Evolutionary conservation across 345 rosid genomes (phyloP), one percentile per base, ranked within the genome.

Genomic region (Laguncularia racemosa): DNA sequence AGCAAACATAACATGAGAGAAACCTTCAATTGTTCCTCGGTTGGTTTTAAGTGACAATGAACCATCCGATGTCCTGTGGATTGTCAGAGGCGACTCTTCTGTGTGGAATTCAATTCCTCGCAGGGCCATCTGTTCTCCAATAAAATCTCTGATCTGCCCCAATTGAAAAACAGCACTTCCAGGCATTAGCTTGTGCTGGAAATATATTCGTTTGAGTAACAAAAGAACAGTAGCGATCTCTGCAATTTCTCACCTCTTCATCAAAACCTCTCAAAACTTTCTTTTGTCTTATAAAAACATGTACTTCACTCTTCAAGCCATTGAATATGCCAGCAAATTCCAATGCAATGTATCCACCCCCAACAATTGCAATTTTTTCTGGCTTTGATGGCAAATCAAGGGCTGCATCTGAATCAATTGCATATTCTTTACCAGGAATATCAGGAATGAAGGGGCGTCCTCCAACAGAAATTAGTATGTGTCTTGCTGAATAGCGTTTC

Each of bases 1-100:
- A 50, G 98, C 98, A 81, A 92, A 92, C 96, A 92, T 92, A 20
- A 92, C 53, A 71, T 92, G 98, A 2, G 98, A 92, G 74, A 89
- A 86, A 26, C 96, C 96, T 14, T 84, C 89, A 56, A 80, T 48
- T 33, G 93, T 86, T 73, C 95, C 98, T 74, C 79, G 86, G 78
- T 56, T 84, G 53, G 95, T 92, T 70, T 83, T 92, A 69, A 92
- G 77, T 52, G 98, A 84, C 12, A 89, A 62, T 6, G 85, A 83
- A 58, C 95, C 96, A 72, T 89, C 89, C 48, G 80, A 69, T n/a
- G 88, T 64, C 71, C 82, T 92, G 56, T 80, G 63, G 66, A 92
- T 76, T 45, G 91, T 89, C 67, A 81, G 91, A 63, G 98, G 98
- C 33, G 89, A 76, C 74, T 89, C 93, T 69, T 92, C 93, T 3